Percentiles rank a stretch among this genome's conserved stretches.
Evolutionary conservation across 345 rosid genomes (phyloP).

Genomic region (Moringa oleifera): DNA sequence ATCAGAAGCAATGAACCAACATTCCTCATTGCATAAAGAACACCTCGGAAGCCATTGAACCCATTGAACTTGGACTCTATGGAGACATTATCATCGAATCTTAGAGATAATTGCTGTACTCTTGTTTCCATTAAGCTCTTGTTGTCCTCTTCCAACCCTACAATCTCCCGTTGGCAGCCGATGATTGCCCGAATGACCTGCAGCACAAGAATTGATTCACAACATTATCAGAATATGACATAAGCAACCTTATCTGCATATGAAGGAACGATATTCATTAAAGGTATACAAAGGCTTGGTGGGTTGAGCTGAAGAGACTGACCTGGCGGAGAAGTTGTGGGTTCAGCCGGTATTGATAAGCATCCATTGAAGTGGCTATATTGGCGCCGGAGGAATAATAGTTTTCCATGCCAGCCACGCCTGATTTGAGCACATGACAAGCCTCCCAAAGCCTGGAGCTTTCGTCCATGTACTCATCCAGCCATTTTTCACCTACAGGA

Average conservation of each 20-base stretch:
- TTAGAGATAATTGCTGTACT: conserved; percentile 51
- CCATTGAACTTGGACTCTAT: conserved; percentile 81
- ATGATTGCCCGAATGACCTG: conserved; percentile 73
- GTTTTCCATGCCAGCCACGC: conserved; percentile 66
- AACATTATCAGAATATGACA: conserved; percentile 93
- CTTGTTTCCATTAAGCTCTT: conserved; percentile 69
- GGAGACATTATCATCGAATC: conserved; percentile 61
- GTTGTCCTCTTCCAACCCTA: conserved; percentile 78
- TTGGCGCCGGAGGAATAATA: conserved; percentile 67
- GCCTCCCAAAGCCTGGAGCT: conserved; percentile 95
- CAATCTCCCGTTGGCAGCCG: conserved; percentile 69
- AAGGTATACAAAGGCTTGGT: too few species aligned
- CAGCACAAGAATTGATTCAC: conserved; percentile 88
- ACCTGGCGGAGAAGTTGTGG: conserved; percentile 81
- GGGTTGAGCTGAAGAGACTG: neutral
- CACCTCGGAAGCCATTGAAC: conserved; percentile 88
- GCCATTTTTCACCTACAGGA: conserved; percentile 99
- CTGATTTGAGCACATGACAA: conserved; percentile 79
- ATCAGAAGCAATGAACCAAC: conserved; percentile 67
- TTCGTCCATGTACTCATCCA: conserved; percentile 98
- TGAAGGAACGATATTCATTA: conserved; percentile 4
- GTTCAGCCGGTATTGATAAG: conserved; percentile 52
- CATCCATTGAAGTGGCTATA: conserved; percentile 51
- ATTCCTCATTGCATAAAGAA: conserved; percentile 75
- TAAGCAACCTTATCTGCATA: too few species aligned